These are phyloP conservation scores for Globisporangium mamillatum DNA, from an alignment of 352 stramenopile species.

Conservation along the genomic window DNA sequence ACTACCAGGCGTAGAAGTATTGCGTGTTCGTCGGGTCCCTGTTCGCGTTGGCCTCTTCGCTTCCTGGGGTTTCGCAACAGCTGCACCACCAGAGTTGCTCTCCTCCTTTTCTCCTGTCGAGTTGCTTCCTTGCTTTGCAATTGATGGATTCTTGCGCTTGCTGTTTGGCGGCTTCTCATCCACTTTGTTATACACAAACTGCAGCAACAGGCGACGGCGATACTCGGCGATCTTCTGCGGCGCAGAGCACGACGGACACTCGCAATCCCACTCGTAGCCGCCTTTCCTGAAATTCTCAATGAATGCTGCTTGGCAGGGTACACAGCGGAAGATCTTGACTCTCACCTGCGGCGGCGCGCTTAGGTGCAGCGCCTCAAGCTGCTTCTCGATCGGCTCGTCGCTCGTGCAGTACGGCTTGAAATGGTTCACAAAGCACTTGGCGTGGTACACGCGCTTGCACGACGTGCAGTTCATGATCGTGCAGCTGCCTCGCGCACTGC, in stretches of 20 bases:
- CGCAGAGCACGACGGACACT: constrained; percentile 36
- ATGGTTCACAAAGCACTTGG: constrained; percentile 33
- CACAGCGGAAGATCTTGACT: constrained; percentile 42
- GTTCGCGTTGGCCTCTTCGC: neutral
- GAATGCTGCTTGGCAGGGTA: constrained; percentile 41
- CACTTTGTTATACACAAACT: constrained; percentile 41
- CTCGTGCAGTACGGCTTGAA: constrained; percentile 32
- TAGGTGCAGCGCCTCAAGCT: constrained; percentile 31
- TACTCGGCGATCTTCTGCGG: constrained; percentile 35
- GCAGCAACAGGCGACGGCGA: constrained; percentile 34
- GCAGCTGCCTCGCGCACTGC: constrained; percentile 29
- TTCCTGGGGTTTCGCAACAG: neutral
- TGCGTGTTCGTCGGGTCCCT: constrained; percentile 7
- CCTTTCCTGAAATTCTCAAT: constrained; percentile 38
- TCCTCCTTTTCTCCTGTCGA: neutral
- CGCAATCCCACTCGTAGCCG: constrained; percentile 34
- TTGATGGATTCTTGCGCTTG: neutral
- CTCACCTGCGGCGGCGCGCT: constrained; percentile 21
- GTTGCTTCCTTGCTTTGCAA: neutral
- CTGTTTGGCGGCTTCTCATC: constrained; percentile 11
- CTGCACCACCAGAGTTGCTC: neutral
- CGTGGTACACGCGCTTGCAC: constrained; percentile 44
- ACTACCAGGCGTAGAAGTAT: neutral
- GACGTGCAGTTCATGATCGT: constrained; percentile 34
- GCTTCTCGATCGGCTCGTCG: constrained; percentile 26